These are phyloP conservation scores for Globisporangium emineosum DNA, from an alignment of 352 stramenopile genomes.

Conservation along the genomic window DNA sequence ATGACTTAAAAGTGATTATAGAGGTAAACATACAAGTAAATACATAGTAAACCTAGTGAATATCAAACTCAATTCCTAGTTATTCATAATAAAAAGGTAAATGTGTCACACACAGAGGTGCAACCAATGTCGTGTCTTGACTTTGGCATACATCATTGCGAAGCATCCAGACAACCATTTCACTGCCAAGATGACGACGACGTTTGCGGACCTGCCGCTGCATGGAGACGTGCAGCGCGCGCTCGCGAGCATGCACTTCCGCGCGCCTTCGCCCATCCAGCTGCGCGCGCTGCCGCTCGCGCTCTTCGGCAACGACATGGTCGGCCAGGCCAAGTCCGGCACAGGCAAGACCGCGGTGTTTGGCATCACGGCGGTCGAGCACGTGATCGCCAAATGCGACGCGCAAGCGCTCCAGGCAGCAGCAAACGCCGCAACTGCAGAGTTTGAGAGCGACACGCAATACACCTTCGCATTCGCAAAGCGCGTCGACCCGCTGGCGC, in stretches of 20 bases:
- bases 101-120: not conserved
- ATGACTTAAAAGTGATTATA: not conserved
- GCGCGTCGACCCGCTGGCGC: constrained; percentile 30
- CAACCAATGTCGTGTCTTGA: not conserved
- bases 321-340: constrained; percentile 80
- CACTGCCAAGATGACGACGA: constrained; percentile 18
- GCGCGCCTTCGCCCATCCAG: constrained; percentile 65
- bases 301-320: constrained; percentile 79
- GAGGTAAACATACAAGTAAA: not conserved
- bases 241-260: constrained; percentile 53
- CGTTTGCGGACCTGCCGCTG: constrained; percentile 64
- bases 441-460: not conserved
- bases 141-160: too few species aligned
- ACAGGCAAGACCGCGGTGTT: constrained; percentile 85
- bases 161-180: too few species aligned
- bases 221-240: constrained; percentile 45
- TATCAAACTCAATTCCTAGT: not conserved
- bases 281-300: constrained; percentile 59
- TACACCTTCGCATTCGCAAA: not conserved
- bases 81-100: not conserved
- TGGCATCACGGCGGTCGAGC: constrained; percentile 59
- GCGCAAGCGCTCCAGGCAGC: constrained; percentile 14
- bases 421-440: not conserved
- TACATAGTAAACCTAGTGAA: not conserved
- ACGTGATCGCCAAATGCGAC: constrained; percentile 34